Conservation (phyloP, 148 eudicot genomes). For the Heliosperma pusillum region DNA sequence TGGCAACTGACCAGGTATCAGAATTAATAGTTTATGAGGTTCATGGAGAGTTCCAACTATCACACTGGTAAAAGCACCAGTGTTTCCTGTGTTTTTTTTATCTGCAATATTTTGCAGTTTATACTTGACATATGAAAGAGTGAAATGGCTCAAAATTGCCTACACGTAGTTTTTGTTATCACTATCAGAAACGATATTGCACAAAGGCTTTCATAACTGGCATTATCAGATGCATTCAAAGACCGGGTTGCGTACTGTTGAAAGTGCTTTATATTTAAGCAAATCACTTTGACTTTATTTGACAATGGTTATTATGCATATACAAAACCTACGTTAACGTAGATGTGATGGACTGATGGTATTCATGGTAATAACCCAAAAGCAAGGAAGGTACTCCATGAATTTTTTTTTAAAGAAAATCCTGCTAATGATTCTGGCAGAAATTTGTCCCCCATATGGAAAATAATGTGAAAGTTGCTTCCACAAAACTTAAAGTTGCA, state of each 20-base stretch:
- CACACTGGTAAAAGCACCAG: neutral
- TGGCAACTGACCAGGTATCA: neutral
- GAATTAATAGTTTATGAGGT: neutral
- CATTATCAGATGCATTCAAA: neutral
- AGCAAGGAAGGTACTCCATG: neutral
- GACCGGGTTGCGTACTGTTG: too few species aligned
- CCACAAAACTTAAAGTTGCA: neutral
- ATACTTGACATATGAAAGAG: neutral
- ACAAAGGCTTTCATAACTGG: neutral
- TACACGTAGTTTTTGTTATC: neutral
- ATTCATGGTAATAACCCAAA: neutral
- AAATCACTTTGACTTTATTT: neutral
- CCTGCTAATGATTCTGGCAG: neutral
- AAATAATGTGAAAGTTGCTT: neutral
- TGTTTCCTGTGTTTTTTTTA: neutral
- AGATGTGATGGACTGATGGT: neutral
- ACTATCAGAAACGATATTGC: neutral
- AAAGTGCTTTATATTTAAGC: too few species aligned
- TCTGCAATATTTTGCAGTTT: neutral
- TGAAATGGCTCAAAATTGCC: neutral
- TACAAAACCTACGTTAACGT: too few species aligned
- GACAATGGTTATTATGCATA: neutral
- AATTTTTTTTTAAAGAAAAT: neutral
- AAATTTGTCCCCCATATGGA: neutral
- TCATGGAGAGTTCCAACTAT: neutral